Evolutionary conservation across 352 stramenopile species (phyloP), one percentile per base, ranked within the genome.

Genomic region (Globisporangium yorkense): DNA sequence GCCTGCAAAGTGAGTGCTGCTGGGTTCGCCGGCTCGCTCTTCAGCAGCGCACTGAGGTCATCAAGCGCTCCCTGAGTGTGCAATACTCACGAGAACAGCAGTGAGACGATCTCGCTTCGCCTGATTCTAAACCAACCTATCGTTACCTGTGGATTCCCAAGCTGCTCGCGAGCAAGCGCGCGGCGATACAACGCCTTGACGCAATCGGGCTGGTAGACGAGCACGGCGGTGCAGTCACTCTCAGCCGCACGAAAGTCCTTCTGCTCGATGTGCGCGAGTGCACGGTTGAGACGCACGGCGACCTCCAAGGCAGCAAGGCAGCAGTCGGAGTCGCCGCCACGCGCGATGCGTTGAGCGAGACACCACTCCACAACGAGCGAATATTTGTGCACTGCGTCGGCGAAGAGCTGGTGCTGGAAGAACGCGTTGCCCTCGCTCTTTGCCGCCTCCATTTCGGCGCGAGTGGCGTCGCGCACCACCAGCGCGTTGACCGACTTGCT

Each of bases 151-250:
- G 71, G 59, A 24, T 94, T 75, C 15, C 77, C 78, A 43, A 97
- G 56, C 29, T 75, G 80, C 35, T 93, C 75, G 52, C 78, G 67
- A 7, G 84, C 88, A 16, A 94, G 49, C 0, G 89, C 89, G 33
- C 90, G 74, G 8, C 94, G 73, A 59, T 97, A 98, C 6, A 92
- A 70, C 0, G 89, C 92, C 68, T 98, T 98, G 35, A 97, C 74
- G 62, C 91, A 89, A 4, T 49, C 58, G 0, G 62, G n/a, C 16
- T 97, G 78, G 29, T 80, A 71, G 7, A 51, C 18, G 6, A 98
- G 63, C 15, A 83, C 89, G 3, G 64, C 61, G 5, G 67, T 73
- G 20, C 92, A 96, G 20, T 98, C 86, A 35, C 86, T 57, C 33
- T 89, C 83, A 9, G 77, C 80, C 3, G 33, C 15, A 10, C 12